Base-by-base conservation (phyloP, 257 asterid genomes). In the Primulina eburnea region DNA sequence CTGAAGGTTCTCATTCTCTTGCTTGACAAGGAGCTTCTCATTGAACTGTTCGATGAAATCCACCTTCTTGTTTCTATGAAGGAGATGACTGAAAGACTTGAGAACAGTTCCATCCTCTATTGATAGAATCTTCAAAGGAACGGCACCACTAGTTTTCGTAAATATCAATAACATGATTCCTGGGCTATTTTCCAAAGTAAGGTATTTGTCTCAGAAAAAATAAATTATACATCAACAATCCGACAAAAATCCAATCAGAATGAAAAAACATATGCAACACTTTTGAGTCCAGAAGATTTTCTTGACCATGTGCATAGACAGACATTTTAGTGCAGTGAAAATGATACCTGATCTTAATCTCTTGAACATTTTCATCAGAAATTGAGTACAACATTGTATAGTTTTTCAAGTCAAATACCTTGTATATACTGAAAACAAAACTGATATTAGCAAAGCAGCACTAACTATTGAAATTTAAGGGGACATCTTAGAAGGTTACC, bases 11-110 rank as follows among this genome's bases (percentile, higher is more conserved):
- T 94, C 99, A 50, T 94, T 86, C 76, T 94, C 98, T 78, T 94
- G 99, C 84, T 94, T 94, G 85, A 94, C 99, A 32, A 94, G 90
- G 79, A 94, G 98, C 87, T 94, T 94, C 70, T 94, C 99, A 56
- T 94, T 94, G 82, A 94, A 91, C 80, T 91, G 98, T 75, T 91
- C 98, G 20, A 91, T 91, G 82, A 94, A 94, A 87, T 91, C 98
- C 73, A 94, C 97, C 79, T 94, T 94, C 86, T 91, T 94, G 79
- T 88, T 85, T 63, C 95, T 82, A 69, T 94, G 99, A 67, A 94
- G 97, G 43, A 88, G 93, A 81, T 91, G 98, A 77, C 79, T 86
- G 76, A 94, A 91, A 60, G 97, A 88, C 80, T 91, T 94, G 60
- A 94, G 85, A 77, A 89, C 96, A 76, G 97, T 89, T 56, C 99